Evolutionary conservation across 768 basidiomycete genomes (phyloP), one percentile per base, ranked within the genome.

Genomic region (Naganishia kalamii): DNA sequence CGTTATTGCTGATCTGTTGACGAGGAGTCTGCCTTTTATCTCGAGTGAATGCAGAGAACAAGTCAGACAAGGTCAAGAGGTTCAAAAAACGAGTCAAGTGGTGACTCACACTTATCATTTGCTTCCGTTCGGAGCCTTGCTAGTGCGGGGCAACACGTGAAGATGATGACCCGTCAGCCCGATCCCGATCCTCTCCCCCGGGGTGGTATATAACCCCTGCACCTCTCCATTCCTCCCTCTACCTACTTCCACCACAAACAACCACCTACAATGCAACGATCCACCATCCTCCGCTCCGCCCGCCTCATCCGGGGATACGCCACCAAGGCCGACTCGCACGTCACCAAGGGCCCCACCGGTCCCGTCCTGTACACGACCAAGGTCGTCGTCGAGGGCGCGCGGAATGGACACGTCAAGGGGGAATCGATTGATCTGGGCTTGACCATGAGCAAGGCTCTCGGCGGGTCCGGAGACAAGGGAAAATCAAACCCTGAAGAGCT

Each of bases 401-500:
- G 54, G 37, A 57, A 40, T n/a, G 54, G 54, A 3, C 27, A 37
- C 21, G 54, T 40, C n/a, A 57, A 57, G 54, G 54, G 54, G 3
- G 63, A 64, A n/a, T 30, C 19, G 30, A 29, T 64, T 21, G 63
- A 64, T 32, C 30, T 64, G 25, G 52, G 52, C 27, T 30, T 64
- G 41, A 44, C 50, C 8, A 64, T 52, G 40, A 21, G 19, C 27
- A 64, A 64, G 43, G 52, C 52, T 15, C 40, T 64, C 15, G 63
- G 63, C 4, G 52, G 52, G 40, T 13, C 15, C 1, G 40, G 37
- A 1, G 63, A 64, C 11, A 1, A 33, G 1, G 51, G 51, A 3
- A 64, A 64, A 32, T 41, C 40, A 11, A 64, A 64, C 41, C 63
- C 63, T 6, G 63, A 64, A 51, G 63, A 64, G 51, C 32, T 64